phyloP scores from a whole-genome alignment of 768 basidiomycete genomes.

The Suillus lakei region DNA sequence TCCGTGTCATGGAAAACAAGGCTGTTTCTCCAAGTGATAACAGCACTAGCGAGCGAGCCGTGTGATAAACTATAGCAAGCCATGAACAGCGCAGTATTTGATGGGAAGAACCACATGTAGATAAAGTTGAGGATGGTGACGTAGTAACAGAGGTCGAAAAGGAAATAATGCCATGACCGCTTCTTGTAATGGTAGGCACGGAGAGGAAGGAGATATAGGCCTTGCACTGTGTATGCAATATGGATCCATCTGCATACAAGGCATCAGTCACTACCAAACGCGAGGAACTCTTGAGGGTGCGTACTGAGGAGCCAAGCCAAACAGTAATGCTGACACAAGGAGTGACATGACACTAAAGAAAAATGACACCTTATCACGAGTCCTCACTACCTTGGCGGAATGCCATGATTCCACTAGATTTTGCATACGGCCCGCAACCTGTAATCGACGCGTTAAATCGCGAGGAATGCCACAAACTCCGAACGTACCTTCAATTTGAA shows the following conservation, averaged over 20 bases:
- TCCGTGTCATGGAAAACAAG: conserved; percentile 98
- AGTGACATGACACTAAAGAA: conserved; percentile 94
- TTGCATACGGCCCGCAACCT: conserved; percentile 85
- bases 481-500: conserved; percentile 81
- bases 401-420: conserved; percentile 87
- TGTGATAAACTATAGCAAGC: conserved; percentile 94
- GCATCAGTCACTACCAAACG: conserved; percentile 11
- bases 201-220: conserved; percentile 78
- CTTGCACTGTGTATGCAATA: conserved; percentile 81
- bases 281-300: conserved; percentile 33
- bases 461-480: neutral
- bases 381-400: conserved; percentile 84
- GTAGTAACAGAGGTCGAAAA: conserved; percentile 93
- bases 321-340: conserved; percentile 81
- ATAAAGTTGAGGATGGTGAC: conserved; percentile 90
- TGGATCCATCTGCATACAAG: conserved; percentile 75
- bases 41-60: conserved; percentile 89
- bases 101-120: conserved; percentile 90
- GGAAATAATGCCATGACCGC: conserved; percentile 93
- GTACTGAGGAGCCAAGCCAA: conserved; percentile 87
- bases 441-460: conserved; percentile 9
- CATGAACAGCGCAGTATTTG: conserved; percentile 77
- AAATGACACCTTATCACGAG: conserved; percentile 87
- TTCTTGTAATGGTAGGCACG: conserved; percentile 90
- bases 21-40: conserved; percentile 98